Percentiles rank a stretch among this genome's conserved stretches.
These are phyloP conservation scores for Alternaria sp. DNA, from an alignment of 2,329 filamentous ascomycete genomes.

Conservation along the genomic window DNA sequence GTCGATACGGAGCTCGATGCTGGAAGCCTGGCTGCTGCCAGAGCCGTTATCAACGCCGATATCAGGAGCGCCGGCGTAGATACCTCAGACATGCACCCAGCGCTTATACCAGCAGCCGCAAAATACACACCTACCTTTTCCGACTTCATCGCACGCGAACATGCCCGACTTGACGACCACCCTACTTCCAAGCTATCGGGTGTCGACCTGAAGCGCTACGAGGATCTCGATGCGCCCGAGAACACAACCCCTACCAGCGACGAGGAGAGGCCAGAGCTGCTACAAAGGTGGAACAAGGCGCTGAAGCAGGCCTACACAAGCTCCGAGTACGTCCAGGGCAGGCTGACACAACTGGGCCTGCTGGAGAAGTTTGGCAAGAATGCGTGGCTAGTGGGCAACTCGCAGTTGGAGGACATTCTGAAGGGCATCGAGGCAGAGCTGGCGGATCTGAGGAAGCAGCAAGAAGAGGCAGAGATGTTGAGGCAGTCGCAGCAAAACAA, in stretches of 20 bases:
- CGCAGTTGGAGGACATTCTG: constrained; percentile 77
- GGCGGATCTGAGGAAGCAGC: constrained; percentile 69
- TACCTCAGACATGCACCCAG: constrained; percentile 63
- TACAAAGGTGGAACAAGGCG: constrained; percentile 59
- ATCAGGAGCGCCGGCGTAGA: constrained; percentile 51
- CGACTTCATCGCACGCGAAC: constrained; percentile 71
- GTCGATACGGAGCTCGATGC: constrained; percentile 78
- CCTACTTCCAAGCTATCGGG: constrained; percentile 59
- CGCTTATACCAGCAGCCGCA: constrained; percentile 60
- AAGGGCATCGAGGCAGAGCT: constrained; percentile 77
- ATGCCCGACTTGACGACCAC: constrained; percentile 70
- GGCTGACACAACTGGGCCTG: constrained; percentile 71
- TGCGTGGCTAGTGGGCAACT: constrained; percentile 88
- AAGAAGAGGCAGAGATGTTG: constrained; percentile 76
- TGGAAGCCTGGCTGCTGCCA: constrained; percentile 69
- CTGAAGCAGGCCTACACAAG: constrained; percentile 66
- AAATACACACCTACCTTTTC: constrained; percentile 66
- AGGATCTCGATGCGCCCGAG: constrained; percentile 71
- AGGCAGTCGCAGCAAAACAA: constrained; percentile 75
- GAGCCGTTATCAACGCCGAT: constrained; percentile 74
- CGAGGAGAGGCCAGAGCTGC: constrained; percentile 49
- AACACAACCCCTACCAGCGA: constrained; percentile 48
- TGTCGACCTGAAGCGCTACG: constrained; percentile 84
- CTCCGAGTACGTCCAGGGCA: constrained; percentile 64
- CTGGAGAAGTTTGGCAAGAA: constrained; percentile 86